Base-by-base conservation (phyloP, 129 eudicot genomes). In the Chrysanthemum makinoi region DNA sequence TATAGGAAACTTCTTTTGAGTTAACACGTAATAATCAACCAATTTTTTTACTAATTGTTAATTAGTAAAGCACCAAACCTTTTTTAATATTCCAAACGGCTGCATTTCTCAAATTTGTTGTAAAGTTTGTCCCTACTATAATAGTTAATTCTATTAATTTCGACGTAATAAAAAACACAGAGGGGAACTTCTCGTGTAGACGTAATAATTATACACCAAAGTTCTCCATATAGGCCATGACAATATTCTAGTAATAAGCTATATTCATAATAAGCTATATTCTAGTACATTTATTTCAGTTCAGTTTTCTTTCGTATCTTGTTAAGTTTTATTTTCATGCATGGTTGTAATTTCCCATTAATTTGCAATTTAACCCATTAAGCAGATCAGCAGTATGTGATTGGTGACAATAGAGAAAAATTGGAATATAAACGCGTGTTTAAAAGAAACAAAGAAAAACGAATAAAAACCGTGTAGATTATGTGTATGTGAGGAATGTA, bases 1-100 rank as follows among this genome's bases (percentile, higher is more conserved):
- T 39, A 14, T 10, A 16, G 35, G 74, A 70, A 53, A 58, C 62
- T 70, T 70, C 71, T 18, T 39, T 55, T 5, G 15, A 62, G 50
- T 63, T 39, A 33, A 15, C 51, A 16, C 17, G 73, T 24, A n/a
- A n/a, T n/a, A 53, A 24, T 33, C 5, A 53, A 30, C 55, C 63
- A 30, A 69, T 69, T 30, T 69, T n/a, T n/a, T n/a, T n/a, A 53
- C 12, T 30, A 69, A 50, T 51, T 51, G 46, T 39, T 39, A 39
- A 39, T 7, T 50, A 24, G 8, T 53, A 19, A 69, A 69, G 50
- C 74, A 9, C 4, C 6, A 5, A 17, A 70, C 51, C 64, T 54
- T 52, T 70, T 65, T 43, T 10, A 10, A 9, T 16, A 17, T 69
- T 22, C 17, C 50, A 17, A 69, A 17, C 53, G 53, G 65, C 16